phyloP scores from a whole-genome alignment of 2,329 filamentous ascomycete species.

The Aspergillus quadricinctus region DNA sequence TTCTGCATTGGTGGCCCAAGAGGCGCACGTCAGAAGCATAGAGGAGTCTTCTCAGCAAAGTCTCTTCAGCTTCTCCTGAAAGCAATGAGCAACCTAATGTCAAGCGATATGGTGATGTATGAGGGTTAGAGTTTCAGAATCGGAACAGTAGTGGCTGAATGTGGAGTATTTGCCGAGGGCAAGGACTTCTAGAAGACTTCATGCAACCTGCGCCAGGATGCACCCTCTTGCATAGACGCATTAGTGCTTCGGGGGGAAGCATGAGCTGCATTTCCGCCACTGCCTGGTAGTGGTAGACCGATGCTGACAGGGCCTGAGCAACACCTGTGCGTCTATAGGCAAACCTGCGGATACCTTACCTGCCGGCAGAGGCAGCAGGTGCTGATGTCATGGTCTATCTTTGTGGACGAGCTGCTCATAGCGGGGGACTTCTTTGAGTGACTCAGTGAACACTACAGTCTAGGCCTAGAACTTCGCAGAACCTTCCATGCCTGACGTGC shows the following conservation, averaged over 20 bases:
- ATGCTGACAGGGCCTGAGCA: conserved; percentile 6
- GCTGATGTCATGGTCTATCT: neutral
- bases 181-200: conserved; percentile 14
- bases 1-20: neutral
- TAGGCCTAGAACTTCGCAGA: neutral
- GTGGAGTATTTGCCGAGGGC: neutral
- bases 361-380: neutral
- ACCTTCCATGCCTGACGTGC: neutral
- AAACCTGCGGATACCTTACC: neutral
- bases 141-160: neutral
- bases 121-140: neutral
- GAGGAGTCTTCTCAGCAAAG: neutral
- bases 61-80: neutral
- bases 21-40: neutral
- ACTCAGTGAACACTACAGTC: neutral
- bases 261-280: conserved; percentile 23
- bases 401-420: neutral
- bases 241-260: conserved; percentile 35
- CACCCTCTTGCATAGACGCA: conserved; percentile 19
- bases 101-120: neutral
- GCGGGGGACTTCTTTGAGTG: neutral
- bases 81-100: neutral
- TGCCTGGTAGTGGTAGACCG: conserved; percentile 9
- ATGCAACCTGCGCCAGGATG: conserved; percentile 11
- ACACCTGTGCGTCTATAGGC: neutral